Conservation (phyloP, 2,329 filamentous ascomycete species). For the Phyllosticta ampelicida region DNA sequence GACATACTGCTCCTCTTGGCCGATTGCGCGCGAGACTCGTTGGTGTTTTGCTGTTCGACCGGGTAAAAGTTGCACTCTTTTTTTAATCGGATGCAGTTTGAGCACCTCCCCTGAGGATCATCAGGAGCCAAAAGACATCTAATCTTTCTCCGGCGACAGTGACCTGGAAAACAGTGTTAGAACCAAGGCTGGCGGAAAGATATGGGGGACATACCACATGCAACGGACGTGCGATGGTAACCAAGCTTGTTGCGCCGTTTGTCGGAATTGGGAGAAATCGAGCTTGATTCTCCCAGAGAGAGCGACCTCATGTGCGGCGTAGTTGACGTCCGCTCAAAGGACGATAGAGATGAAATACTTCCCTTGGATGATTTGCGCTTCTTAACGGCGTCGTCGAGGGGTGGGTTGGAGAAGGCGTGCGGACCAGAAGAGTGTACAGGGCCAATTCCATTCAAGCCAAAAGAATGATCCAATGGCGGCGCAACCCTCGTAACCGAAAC, state of each 20-base stretch:
- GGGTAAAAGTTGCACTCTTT: slow-evolving; percentile 91
- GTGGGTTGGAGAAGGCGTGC: slow-evolving; percentile 6
- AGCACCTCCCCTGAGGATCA: slow-evolving; percentile 66
- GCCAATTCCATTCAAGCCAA: slow-evolving; percentile 2
- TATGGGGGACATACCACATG: slow-evolving; percentile 66
- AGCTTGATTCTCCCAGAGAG: slow-evolving; percentile 26
- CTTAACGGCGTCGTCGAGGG: slow-evolving; percentile 21
- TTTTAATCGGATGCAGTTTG: slow-evolving; percentile 87
- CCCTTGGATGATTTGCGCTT: slow-evolving; percentile 29
- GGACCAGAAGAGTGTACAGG: neutral
- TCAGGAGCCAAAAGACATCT: slow-evolving; percentile 69
- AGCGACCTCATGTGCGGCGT: slow-evolving; percentile 38
- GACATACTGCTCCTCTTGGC: slow-evolving; percentile 35
- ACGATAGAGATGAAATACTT: slow-evolving; percentile 22
- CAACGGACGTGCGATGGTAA: slow-evolving; percentile 89
- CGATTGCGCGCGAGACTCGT: slow-evolving; percentile 35
- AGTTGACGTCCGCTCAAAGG: slow-evolving; percentile 34
- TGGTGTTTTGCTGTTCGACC: slow-evolving; percentile 62
- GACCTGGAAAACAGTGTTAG: slow-evolving; percentile 46
- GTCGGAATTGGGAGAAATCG: slow-evolving; percentile 42
- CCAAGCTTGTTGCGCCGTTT: slow-evolving; percentile 84
- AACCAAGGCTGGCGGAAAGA: slow-evolving; percentile 8
- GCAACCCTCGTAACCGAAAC: slow-evolving; percentile 19
- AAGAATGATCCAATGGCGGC: slow-evolving; percentile 2
- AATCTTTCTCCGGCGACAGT: slow-evolving; percentile 89